Evolutionary conservation across 805 yeast genomes (phyloP).

Genomic region (Suhomyces sp.): DNA sequence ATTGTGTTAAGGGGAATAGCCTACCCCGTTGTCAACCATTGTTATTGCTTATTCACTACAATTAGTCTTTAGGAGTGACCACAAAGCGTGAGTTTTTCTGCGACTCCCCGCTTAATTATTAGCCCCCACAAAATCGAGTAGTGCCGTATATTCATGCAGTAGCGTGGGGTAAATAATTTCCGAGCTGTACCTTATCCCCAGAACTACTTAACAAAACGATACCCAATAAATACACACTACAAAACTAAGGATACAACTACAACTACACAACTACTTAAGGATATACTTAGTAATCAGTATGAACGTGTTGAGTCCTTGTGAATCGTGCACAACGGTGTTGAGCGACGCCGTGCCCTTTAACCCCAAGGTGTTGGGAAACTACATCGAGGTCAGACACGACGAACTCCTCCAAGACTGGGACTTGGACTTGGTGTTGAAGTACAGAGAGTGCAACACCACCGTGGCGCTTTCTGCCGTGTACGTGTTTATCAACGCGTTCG

Average conservation of each 20-base stretch:
- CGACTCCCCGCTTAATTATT: not conserved
- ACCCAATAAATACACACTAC: no score
- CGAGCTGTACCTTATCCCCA: not conserved
- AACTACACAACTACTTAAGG: no score
- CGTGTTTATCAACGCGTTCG: conserved; percentile 12
- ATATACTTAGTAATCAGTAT: no score
- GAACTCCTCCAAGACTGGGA: not conserved
- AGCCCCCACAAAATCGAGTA: not conserved
- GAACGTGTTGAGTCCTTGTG: conserved; percentile 15
- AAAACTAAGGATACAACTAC: no score
- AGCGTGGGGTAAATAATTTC: not conserved
- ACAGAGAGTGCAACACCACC: conserved; percentile 11
- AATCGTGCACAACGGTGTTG: conserved; percentile 16
- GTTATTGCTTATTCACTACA: not conserved
- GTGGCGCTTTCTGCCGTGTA: conserved; percentile 15
- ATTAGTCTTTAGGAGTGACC: not conserved
- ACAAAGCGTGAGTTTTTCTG: not conserved
- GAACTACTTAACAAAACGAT: no score
- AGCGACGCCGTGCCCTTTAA: conserved; percentile 6
- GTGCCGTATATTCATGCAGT: not conserved
- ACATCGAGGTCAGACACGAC: conserved; percentile 5
- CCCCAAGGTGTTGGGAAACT: conserved; percentile 8
- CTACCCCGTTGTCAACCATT: no score
- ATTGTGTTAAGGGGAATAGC: no score
- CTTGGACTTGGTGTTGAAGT: conserved; percentile 7